Evolutionary conservation across 306 rosid species (phyloP).

Genomic region (Erythrophleum fordii): DNA sequence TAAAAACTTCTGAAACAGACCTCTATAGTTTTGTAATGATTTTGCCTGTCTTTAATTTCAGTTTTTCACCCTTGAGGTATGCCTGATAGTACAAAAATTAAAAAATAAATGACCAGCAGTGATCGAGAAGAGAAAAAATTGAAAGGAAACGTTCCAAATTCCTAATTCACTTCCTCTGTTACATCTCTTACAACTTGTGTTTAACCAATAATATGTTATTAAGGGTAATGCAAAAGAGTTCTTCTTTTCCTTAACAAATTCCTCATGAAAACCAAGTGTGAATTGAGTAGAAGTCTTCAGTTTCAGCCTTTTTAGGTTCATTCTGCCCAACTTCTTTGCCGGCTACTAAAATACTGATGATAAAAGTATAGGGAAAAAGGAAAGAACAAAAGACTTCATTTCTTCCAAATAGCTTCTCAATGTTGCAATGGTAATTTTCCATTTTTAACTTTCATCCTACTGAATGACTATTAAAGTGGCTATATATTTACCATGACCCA

Average conservation of each 20-base stretch:
- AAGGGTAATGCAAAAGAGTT: neutral
- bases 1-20: neutral
- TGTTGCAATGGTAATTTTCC: neutral
- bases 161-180: neutral
- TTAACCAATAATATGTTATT: neutral
- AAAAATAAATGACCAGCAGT: neutral
- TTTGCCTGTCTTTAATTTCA: neutral
- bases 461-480: too few species aligned
- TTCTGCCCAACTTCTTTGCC: neutral
- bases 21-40: neutral
- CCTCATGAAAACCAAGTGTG: neutral
- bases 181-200: neutral
- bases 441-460: neutral
- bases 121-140: neutral
- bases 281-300: neutral
- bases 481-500: neutral
- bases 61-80: neutral
- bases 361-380: too few species aligned
- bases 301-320: neutral
- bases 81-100: neutral
- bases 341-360: too few species aligned
- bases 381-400: neutral
- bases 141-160: neutral
- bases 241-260: neutral
- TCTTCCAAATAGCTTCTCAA: neutral